These are phyloP conservation scores for Andrographis paniculata DNA, from an alignment of 305 asterid genomes.

Conservation along the genomic window DNA sequence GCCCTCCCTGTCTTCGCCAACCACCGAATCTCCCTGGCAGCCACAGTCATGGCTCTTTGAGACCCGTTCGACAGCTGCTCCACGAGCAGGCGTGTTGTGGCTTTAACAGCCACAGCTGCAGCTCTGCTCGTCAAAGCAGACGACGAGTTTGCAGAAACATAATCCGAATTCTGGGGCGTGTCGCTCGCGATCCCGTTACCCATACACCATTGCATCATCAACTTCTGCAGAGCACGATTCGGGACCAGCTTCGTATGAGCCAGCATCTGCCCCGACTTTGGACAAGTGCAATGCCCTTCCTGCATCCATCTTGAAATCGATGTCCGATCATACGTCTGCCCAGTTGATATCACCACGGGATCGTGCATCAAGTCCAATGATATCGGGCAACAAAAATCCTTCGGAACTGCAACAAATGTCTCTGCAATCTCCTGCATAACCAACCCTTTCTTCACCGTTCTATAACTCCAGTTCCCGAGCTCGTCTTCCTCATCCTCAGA, in stretches of 20 bases:
- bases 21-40: conserved; percentile 78
- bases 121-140: conserved; percentile 44
- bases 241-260: conserved; percentile 57
- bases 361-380: conserved; percentile 78
- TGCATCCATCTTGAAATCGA: conserved; percentile 71
- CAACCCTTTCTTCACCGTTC: conserved; percentile 34
- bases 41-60: conserved; percentile 35
- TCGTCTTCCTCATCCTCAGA: no score
- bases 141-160: conserved; percentile 30
- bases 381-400: conserved; percentile 84
- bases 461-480: no score
- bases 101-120: conserved; percentile 69
- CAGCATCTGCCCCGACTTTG: conserved; percentile 77
- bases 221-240: conserved; percentile 59
- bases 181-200: conserved; percentile 79
- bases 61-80: conserved; percentile 41
- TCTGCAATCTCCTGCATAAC: conserved; percentile 38
- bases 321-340: conserved; percentile 77
- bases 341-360: conserved; percentile 91
- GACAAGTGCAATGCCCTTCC: conserved; percentile 89
- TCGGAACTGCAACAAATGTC: conserved; percentile 48
- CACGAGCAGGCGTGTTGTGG: conserved; percentile 71
- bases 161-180: conserved; percentile 57
- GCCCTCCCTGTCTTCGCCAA: conserved; percentile 90
- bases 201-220: conserved; percentile 85